These are phyloP conservation scores for Hyphopichia khmerensis DNA, from an alignment of 1,139 yeast species.

Conservation along the genomic window DNA sequence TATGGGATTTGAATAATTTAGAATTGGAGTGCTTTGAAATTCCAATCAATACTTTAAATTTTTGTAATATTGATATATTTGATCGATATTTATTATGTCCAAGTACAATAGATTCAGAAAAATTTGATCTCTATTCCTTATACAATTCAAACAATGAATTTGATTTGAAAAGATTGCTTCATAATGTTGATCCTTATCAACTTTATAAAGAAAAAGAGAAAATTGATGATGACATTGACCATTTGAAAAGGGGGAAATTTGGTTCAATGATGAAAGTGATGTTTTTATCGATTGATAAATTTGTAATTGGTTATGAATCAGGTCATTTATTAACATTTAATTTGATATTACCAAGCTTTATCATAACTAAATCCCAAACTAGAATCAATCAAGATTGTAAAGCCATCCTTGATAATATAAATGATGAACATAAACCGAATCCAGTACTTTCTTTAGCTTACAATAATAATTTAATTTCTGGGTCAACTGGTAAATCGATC, in stretches of 20 bases:
- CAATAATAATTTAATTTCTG: constrained; percentile 30
- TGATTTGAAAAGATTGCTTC: constrained; percentile 21
- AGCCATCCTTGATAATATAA: constrained; percentile 18
- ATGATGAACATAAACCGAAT: constrained; percentile 44
- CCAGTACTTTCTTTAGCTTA: constrained; percentile 45
- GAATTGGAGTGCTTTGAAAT: constrained; percentile 22
- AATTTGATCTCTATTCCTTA: constrained; percentile 50
- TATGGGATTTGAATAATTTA: constrained; percentile 36
- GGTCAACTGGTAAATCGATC: constrained; percentile 41
- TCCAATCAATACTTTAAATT: constrained; percentile 59
- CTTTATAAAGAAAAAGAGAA: constrained; percentile 11
- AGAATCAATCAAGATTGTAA: constrained; percentile 22
- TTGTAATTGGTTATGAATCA: constrained; percentile 57
- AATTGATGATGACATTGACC: constrained; percentile 13
- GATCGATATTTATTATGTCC: constrained; percentile 44
- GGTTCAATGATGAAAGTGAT: constrained; percentile 57
- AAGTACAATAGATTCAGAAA: constrained; percentile 51
- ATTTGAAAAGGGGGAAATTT: constrained; percentile 27
- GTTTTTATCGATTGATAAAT: constrained; percentile 23
- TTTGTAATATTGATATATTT: constrained; percentile 46
- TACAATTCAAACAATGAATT: constrained; percentile 16
- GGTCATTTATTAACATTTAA: constrained; percentile 46
- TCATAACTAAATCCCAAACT: constrained; percentile 7
- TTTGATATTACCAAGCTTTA: constrained; percentile 1
- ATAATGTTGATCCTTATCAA: constrained; percentile 24